These are phyloP conservation scores for Euclidium syriacum DNA, from an alignment of 345 rosid species.

Conservation along the genomic window DNA sequence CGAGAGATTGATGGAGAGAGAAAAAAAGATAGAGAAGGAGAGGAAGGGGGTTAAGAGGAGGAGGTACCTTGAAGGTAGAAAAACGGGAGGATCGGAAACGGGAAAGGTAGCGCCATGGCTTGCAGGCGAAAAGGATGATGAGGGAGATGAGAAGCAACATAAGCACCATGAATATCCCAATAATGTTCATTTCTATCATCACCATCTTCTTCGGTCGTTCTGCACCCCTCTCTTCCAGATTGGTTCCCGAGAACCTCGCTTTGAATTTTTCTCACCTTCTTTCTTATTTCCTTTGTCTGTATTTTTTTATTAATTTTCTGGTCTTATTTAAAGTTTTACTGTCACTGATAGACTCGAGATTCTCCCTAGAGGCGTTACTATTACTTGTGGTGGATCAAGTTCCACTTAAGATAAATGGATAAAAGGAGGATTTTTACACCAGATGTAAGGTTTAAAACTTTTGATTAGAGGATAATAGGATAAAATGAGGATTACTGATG, in stretches of 20 bases:
- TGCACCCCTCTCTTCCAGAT: constrained; percentile 35
- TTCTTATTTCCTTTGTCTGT: not conserved
- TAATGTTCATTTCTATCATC: constrained; percentile 48
- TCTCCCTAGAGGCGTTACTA: too few relatives aligned
- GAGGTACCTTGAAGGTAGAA: constrained; percentile 55
- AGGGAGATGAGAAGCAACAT: constrained; percentile 64
- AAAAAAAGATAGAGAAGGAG: not conserved
- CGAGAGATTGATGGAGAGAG: not conserved
- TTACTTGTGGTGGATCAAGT: too few relatives aligned
- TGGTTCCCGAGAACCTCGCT: constrained; percentile 70
- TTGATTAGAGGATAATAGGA: too few relatives aligned
- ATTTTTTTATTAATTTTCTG: not conserved
- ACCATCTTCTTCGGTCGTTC: constrained; percentile 37
- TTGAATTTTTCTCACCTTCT: constrained; percentile 60
- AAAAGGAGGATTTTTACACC: too few relatives aligned
- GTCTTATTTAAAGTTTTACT: too few relatives aligned
- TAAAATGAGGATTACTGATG: too few relatives aligned
- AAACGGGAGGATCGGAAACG: constrained; percentile 38
- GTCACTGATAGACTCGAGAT: not conserved
- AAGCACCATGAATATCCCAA: constrained; percentile 42
- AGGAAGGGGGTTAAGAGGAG: not conserved
- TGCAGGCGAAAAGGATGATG: constrained; percentile 65
- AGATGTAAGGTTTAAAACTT: too few relatives aligned
- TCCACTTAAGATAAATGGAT: too few relatives aligned
- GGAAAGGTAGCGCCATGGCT: constrained; percentile 83